Base-by-base conservation (phyloP, 306 rosid genomes). In the Rosa chinensis region DNA sequence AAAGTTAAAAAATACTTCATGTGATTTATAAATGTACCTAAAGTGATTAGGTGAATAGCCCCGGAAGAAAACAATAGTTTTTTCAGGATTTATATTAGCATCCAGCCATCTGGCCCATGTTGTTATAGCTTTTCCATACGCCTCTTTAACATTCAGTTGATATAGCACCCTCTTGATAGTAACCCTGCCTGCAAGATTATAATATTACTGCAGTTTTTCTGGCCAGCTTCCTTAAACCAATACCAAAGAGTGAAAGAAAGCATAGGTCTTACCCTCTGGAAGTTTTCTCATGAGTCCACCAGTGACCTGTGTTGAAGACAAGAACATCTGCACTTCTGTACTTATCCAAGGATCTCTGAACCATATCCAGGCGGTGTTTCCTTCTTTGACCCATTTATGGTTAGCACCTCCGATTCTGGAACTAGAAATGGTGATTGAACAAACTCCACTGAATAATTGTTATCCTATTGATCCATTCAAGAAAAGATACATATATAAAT, bases 201-300 rank as follows among this genome's bases (percentile, higher is more conserved):
- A 1, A 43, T 37, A 8, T 20, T 28, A 49, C 12, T 61, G 18
- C 20, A 61, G 11, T 49, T 37, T 25, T 17, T 18, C 28, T 62
- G 4, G 5, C 23, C 37, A 20, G 47, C 25, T 25, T 25, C n/a
- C 2, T 23, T 20, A 71, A 1, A 44, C 66, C 21, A 63, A 72
- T 35, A 35, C 13, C 47, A 32, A 5, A 52, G 45, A 66, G 9
- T 67, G 70, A 55, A 58, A 70, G 69, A 61, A 11, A 43, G 52
- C 8, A 23, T 42, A 48, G 5, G n/a, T 17, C 17, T 70, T 43
- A 78, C 81, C 76, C 81, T 70, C 42, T 56, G 39, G 81, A 40
- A 78, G 81, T 78, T 45, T 78, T 78, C 74, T 78, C 81, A 70
- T 78, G 81, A 70, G 81, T 78, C 81, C 81, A 78, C 76, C 81